These are phyloP conservation scores for Hura crepitans DNA, from an alignment of 441 rosid genomes.

Conservation along the genomic window DNA sequence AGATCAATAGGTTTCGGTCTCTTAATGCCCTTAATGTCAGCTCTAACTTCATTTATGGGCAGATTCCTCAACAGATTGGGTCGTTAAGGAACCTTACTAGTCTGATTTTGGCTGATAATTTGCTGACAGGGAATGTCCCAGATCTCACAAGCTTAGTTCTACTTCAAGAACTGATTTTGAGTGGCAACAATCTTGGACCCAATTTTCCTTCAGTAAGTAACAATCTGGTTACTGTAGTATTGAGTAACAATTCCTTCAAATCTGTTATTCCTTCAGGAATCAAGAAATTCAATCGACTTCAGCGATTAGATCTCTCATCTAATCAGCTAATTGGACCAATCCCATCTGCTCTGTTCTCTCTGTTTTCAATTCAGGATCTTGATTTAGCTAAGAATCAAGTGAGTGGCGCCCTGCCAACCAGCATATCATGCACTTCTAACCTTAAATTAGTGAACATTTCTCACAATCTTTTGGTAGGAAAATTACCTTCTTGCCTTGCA, in stretches of 20 bases:
- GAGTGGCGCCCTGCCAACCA: slow-evolving; percentile 48
- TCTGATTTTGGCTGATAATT: slow-evolving; percentile 56
- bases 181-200: slow-evolving; percentile 60
- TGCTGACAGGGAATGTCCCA: slow-evolving; percentile 58
- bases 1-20: slow-evolving; percentile 45
- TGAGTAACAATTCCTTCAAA: slow-evolving; percentile 63
- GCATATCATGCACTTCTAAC: slow-evolving; percentile 44
- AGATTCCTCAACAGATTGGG: slow-evolving; percentile 48
- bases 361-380: slow-evolving; percentile 54
- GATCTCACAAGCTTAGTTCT: slow-evolving; percentile 44
- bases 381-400: slow-evolving; percentile 52
- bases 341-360: slow-evolving; percentile 56
- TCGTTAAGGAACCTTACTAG: slow-evolving; percentile 46
- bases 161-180: slow-evolving; percentile 54
- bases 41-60: slow-evolving; percentile 70
- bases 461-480: slow-evolving; percentile 63
- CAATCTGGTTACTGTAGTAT: slow-evolving; percentile 36
- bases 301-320: slow-evolving; percentile 56
- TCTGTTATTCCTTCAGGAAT: slow-evolving; percentile 51
- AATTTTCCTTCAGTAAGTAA: slow-evolving; percentile 52
- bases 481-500: slow-evolving; percentile 53
- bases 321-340: slow-evolving; percentile 53
- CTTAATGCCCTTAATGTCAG: slow-evolving; percentile 57
- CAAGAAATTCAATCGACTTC: slow-evolving; percentile 42
- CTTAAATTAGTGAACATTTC: slow-evolving; percentile 61